phyloP scores from a whole-genome alignment of 179 eudicot species.

The Beta lomatogona region DNA sequence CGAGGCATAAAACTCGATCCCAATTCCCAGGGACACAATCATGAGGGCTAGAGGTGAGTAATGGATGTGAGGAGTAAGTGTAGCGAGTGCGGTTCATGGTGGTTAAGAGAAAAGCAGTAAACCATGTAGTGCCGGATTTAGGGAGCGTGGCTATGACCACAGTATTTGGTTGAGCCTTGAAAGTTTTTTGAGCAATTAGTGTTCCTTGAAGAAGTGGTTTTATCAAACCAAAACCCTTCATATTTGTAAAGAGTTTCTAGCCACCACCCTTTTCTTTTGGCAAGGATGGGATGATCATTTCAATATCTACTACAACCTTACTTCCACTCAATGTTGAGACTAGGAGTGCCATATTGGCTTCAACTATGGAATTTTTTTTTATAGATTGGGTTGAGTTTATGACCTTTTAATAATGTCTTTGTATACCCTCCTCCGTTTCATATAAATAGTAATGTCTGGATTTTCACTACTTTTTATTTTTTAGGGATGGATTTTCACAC shows the following conservation, averaged over 20 bases:
- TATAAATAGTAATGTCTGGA: too few relatives aligned
- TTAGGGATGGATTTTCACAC: too few relatives aligned
- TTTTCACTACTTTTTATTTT: too few relatives aligned
- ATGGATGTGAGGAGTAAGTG: not conserved
- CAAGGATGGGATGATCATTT: slow-evolving; percentile 14
- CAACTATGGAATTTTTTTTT: too few relatives aligned
- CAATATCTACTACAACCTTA: slow-evolving; percentile 5
- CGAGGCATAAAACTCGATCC: not conserved
- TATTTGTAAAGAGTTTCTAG: slow-evolving; percentile 12
- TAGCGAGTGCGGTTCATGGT: slow-evolving; percentile 9
- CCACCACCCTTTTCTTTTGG: slow-evolving; percentile 11
- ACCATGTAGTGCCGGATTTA: slow-evolving; percentile 23
- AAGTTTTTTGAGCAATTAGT: not conserved
- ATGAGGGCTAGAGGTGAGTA: not conserved
- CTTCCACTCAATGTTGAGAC: too few relatives aligned
- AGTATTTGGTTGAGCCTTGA: not conserved
- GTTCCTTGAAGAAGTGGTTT: not conserved
- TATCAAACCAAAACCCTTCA: not conserved
- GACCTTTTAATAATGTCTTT: too few relatives aligned
- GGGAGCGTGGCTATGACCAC: slow-evolving; percentile 18
- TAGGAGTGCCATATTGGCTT: too few relatives aligned
- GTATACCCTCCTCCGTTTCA: too few relatives aligned
- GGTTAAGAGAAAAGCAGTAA: slow-evolving; percentile 18
- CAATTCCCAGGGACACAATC: not conserved
- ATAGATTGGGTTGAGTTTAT: too few relatives aligned